phyloP scores from a whole-genome alignment of 768 basidiomycete genomes.

The Naganishia onofrii region DNA sequence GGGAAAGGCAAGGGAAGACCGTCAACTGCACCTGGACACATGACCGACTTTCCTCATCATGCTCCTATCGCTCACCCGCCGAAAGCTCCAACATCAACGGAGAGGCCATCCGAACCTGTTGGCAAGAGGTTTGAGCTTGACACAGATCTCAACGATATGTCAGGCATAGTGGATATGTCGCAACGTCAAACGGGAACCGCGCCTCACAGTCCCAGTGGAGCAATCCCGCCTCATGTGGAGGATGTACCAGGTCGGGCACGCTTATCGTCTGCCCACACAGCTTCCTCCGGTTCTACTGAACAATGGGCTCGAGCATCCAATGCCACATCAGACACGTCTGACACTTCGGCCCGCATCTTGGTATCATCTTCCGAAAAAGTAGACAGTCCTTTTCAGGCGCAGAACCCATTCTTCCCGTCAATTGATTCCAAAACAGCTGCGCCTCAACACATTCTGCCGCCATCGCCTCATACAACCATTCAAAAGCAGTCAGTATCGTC shows the following conservation, averaged over 20 bases:
- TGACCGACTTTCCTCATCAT: constrained; percentile 3
- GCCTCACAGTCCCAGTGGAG: neutral
- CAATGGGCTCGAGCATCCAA: constrained; percentile 2
- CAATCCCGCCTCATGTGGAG: neutral
- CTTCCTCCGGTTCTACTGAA: neutral
- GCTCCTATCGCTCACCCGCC: neutral
- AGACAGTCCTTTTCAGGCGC: constrained; percentile 13
- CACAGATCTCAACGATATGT: constrained; percentile 71
- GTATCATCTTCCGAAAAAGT: constrained; percentile 2
- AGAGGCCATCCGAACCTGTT: neutral
- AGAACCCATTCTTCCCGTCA: constrained; percentile 29
- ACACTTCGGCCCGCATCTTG: constrained; percentile 1
- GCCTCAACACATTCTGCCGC: constrained; percentile 4
- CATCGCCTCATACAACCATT: constrained; percentile 34
- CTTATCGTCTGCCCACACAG: neutral
- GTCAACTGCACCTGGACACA: constrained; percentile 13
- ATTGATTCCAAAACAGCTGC: constrained; percentile 10
- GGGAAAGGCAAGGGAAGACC: constrained; percentile 24
- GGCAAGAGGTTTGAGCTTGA: constrained; percentile 59
- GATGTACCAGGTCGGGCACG: neutral
- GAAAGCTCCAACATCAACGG: neutral
- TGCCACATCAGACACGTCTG: constrained; percentile 10
- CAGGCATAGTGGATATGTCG: constrained; percentile 69
- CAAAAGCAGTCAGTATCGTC: constrained; percentile 38
- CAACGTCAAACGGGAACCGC: constrained; percentile 1